Base-by-base conservation (phyloP, 2,329 filamentous ascomycete species). In the Alternaria sp. region DNA sequence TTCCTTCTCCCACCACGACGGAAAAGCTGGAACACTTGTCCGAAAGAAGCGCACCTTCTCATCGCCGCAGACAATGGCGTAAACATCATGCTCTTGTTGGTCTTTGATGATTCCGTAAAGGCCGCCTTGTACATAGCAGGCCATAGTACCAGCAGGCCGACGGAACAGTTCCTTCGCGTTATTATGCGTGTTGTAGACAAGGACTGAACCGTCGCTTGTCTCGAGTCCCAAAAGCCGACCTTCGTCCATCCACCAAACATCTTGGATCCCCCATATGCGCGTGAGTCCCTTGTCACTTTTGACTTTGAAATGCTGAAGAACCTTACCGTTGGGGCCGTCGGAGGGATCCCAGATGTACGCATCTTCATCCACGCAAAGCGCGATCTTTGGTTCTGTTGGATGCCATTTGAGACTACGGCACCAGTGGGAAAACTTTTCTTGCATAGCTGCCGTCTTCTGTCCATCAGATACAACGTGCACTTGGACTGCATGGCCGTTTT, bases 81-180 rank as follows among this genome's bases (percentile, higher is more conserved):
- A 75, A 3, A 57, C 54, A 20, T 66, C 59, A 2, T 59, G 34
- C 7, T 51, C 59, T 5, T 60, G 53, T n/a, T 55, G 54, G 8
- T 61, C 41, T 22, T 48, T 38, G 6, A 67, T 48, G 4, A 68
- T 26, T 2, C 58, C 64, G 51, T 72, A 67, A 24, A 75, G 64
- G 1, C 63, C 51, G 7, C 51, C n/a, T 12, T 39, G 24, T 7
- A 66, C 55, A 32, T 56, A 66, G 3, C 47, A 44, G 28, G 36
- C 52, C 4, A 54, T 16, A 9, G 52, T 41, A 8, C 70, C 68
- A 16, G 54, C 57, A 5, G 66, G 54, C n/a, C 66, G 66, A 47
- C 58, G 62, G 36, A 74, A 73, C 7, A 74, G 39, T 55, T 75
- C 71, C 47, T 76, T 75, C 4, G 62, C 39, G 38, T 75, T 75